These are phyloP conservation scores for Pseudozyma thailandica DNA, from an alignment of 1,284 basidiomycete genomes.

Conservation along the genomic window DNA sequence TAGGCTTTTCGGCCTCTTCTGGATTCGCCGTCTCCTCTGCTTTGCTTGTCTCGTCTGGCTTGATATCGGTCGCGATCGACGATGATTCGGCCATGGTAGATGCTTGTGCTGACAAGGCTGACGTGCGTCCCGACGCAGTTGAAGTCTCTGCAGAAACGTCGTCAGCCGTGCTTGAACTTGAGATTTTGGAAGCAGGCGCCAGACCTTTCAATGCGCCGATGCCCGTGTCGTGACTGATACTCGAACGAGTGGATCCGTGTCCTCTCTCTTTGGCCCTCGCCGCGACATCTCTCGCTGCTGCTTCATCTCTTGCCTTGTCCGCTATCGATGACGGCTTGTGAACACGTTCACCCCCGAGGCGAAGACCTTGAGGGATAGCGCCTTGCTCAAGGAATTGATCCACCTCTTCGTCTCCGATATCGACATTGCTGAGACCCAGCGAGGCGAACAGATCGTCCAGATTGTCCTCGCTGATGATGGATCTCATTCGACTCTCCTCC, in stretches of 20 bases:
- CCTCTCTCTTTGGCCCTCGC: slow-evolving; percentile 45
- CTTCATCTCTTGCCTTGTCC: slow-evolving; percentile 53
- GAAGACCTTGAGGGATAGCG: slow-evolving; percentile 51
- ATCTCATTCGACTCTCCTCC: slow-evolving; percentile 38
- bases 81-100: slow-evolving; percentile 1
- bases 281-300: slow-evolving; percentile 49
- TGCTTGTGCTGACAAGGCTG: slow-evolving; percentile 1
- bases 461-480: slow-evolving; percentile 49
- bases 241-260: slow-evolving; percentile 28
- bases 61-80: background rate
- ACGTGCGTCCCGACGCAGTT: background rate
- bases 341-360: slow-evolving; percentile 43
- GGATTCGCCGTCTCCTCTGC: background rate
- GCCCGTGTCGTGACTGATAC: slow-evolving; percentile 3
- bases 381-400: slow-evolving; percentile 60
- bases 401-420: slow-evolving; percentile 59
- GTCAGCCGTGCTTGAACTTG: slow-evolving; percentile 9
- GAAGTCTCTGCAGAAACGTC: slow-evolving; percentile 5
- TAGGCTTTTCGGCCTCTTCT: no score
- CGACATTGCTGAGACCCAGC: slow-evolving; percentile 58
- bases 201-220: slow-evolving; percentile 1
- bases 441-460: slow-evolving; percentile 62
- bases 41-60: slow-evolving; percentile 4
- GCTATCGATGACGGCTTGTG: slow-evolving; percentile 35
- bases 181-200: slow-evolving; percentile 14